phyloP scores from a whole-genome alignment of 1,284 basidiomycete genomes.

The Cryptococcus sp. region DNA sequence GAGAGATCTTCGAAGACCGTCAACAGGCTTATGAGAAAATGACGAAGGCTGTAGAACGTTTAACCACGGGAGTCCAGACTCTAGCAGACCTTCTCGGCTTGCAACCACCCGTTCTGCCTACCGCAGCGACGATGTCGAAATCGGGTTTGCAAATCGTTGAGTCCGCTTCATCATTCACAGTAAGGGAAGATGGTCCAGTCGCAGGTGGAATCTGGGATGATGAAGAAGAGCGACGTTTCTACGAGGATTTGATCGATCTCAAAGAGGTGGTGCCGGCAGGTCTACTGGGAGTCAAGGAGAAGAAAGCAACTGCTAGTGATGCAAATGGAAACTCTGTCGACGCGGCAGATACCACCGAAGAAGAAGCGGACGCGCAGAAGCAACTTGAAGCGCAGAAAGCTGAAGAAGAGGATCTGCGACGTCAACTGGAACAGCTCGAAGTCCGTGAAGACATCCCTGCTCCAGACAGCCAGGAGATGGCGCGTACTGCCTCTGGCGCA shows the following conservation, averaged over 20 bases:
- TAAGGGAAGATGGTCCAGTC: constrained; percentile 61
- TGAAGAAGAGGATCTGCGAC: constrained; percentile 58
- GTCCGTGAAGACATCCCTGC: constrained; percentile 17
- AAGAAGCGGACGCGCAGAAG: constrained; percentile 46
- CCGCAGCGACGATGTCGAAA: constrained; percentile 59
- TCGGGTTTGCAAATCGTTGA: constrained; percentile 56
- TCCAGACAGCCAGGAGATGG: constrained; percentile 15
- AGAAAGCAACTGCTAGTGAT: constrained; percentile 44
- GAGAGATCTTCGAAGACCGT: constrained; percentile 98
- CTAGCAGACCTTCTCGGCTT: constrained; percentile 86
- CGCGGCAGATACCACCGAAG: constrained; percentile 22
- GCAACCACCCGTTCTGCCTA: constrained; percentile 77
- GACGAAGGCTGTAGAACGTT: constrained; percentile 90
- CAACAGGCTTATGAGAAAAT: constrained; percentile 98
- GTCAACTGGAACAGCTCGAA: constrained; percentile 51
- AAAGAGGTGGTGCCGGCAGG: constrained; percentile 86
- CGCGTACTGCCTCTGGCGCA: constrained; percentile 55
- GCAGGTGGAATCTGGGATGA: constrained; percentile 94
- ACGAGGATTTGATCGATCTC: constrained; percentile 89
- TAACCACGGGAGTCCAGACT: constrained; percentile 80
- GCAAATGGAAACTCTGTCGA: constrained; percentile 23
- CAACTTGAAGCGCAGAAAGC: constrained; percentile 39
- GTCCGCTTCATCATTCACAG: constrained; percentile 54
- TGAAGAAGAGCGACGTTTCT: constrained; percentile 93
- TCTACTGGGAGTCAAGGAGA: constrained; percentile 77